phyloP scores from a whole-genome alignment of 179 eudicot genomes.

The Camellia oleifera region DNA sequence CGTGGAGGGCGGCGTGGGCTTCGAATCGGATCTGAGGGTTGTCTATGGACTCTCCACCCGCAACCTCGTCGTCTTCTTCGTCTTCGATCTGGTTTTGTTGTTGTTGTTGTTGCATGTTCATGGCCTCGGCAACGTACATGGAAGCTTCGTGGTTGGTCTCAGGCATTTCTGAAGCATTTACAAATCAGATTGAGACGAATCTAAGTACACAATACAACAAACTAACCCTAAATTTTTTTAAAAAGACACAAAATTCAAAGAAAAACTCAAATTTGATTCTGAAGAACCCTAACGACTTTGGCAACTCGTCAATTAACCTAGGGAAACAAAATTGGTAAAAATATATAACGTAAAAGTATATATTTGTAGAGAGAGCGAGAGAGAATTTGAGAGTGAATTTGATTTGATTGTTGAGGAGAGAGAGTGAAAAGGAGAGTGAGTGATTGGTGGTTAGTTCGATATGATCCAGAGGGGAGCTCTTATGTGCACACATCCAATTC shows the following conservation, averaged over 20 bases:
- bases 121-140: constrained; percentile 13
- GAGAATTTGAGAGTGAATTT: background rate
- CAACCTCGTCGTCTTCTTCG: constrained; percentile 32
- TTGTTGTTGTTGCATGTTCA: constrained; percentile 25
- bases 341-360: background rate
- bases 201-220: background rate
- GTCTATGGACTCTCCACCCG: constrained; percentile 34
- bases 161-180: constrained; percentile 15
- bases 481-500: no score
- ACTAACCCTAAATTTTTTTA: background rate
- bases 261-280: background rate
- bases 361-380: background rate
- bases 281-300: background rate
- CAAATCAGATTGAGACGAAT: constrained; percentile 5
- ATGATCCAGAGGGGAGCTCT: background rate
- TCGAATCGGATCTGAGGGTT: constrained; percentile 37
- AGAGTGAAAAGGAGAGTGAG: background rate
- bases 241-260: background rate
- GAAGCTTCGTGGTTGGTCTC: constrained; percentile 17
- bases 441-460: background rate
- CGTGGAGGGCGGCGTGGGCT: constrained; percentile 29
- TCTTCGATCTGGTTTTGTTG: constrained; percentile 28
- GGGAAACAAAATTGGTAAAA: background rate
- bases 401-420: background rate
- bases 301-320: background rate